These are phyloP conservation scores for Cladobotryum mycophilum DNA, from an alignment of 2,329 filamentous ascomycete species.

Conservation along the genomic window DNA sequence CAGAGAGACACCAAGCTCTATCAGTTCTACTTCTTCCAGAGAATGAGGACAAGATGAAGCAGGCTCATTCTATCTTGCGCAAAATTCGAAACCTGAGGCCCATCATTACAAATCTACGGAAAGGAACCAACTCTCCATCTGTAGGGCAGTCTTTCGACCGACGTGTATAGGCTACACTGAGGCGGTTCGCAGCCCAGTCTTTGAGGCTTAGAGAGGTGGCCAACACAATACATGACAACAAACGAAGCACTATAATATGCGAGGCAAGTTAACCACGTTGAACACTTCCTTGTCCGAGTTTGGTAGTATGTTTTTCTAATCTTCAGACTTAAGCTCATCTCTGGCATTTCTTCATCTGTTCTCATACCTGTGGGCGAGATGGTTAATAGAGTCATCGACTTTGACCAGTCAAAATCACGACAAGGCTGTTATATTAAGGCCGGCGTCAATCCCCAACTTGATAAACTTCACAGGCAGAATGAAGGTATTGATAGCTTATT, in stretches of 20 bases:
- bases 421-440: conserved; percentile 65
- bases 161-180: conserved; percentile 68
- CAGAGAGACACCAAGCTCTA: conserved; percentile 65
- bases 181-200: conserved; percentile 62
- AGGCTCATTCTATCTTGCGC: conserved; percentile 55
- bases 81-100: conserved; percentile 71
- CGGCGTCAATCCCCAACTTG: conserved; percentile 68
- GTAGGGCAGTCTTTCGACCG: conserved; percentile 49
- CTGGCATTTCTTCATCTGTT: conserved; percentile 50
- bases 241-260: conserved; percentile 15
- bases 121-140: conserved; percentile 59
- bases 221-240: conserved; percentile 15
- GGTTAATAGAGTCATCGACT: conserved; percentile 72
- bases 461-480: conserved; percentile 70
- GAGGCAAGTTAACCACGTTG: conserved; percentile 38
- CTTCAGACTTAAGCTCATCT: conserved; percentile 24
- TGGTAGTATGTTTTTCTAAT: background rate
- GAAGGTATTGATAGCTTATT: conserved; percentile 72
- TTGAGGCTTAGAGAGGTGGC: conserved; percentile 64
- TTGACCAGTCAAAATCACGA: conserved; percentile 66
- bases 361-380: conserved; percentile 62
- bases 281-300: background rate
- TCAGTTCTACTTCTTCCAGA: conserved; percentile 59
- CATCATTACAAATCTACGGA: conserved; percentile 63
- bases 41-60: conserved; percentile 52